Conservation (phyloP, 2,329 filamentous ascomycete genomes). For the Myriosclerotinia duriaeana region DNA sequence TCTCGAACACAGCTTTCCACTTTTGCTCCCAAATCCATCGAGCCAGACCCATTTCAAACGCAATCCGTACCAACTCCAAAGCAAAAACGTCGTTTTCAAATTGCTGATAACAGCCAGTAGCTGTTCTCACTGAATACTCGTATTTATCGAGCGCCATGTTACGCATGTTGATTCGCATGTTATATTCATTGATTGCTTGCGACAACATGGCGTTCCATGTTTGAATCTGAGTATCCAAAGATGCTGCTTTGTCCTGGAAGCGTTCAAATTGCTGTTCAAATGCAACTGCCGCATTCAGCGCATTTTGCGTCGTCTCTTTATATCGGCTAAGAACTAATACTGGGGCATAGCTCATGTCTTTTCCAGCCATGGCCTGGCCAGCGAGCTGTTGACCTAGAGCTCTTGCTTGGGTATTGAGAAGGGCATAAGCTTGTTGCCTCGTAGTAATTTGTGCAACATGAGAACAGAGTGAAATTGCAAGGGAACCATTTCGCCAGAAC, state of each 20-base stretch:
- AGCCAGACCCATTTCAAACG: not conserved
- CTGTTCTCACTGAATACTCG: slow-evolving; percentile 6
- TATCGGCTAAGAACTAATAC: slow-evolving; percentile 6
- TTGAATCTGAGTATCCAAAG: slow-evolving; percentile 9
- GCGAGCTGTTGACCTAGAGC: slow-evolving; percentile 6
- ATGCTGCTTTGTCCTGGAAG: slow-evolving; percentile 12
- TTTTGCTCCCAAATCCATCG: not conserved
- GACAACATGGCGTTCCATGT: slow-evolving; percentile 13
- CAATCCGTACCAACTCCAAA: not conserved
- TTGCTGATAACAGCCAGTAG: slow-evolving; percentile 8
- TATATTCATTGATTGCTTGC: slow-evolving; percentile 15
- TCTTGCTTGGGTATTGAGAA: slow-evolving; percentile 8
- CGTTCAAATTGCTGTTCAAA: slow-evolving; percentile 13
- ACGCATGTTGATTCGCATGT: slow-evolving; percentile 9
- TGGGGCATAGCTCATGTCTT: slow-evolving; percentile 14
- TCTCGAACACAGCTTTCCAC: slow-evolving; percentile 7
- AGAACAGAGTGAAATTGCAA: slow-evolving; percentile 11
- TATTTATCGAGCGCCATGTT: slow-evolving; percentile 8
- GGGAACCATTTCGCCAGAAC: slow-evolving; percentile 13
- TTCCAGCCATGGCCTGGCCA: slow-evolving; percentile 14
- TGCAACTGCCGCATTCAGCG: not conserved
- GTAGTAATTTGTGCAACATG: not conserved
- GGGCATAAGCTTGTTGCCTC: slow-evolving; percentile 3
- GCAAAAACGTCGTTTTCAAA: slow-evolving; percentile 11
- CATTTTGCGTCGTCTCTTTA: slow-evolving; percentile 5